Evolutionary conservation across 371 early-diverging fungal genomes (phyloP), one percentile per base, ranked within the genome.

Genomic region (Apophysomyces sp.): DNA sequence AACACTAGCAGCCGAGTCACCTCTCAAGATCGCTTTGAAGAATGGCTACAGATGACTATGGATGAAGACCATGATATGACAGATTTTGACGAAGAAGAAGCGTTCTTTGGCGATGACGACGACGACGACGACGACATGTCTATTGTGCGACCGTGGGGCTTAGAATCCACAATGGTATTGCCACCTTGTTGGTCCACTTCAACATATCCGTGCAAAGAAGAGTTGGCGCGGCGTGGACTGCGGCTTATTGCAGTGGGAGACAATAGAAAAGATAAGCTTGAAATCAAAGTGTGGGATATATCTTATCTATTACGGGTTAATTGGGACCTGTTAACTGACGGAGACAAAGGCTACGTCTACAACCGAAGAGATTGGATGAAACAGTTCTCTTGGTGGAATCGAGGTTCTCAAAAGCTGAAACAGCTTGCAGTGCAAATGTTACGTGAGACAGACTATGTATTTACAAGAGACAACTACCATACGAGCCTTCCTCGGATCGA

Each of bases 211-310:
- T 31, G 32, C 44, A n/a, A 41, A 12, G 63, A 56, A 32, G 66
- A 66, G 39, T 37, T 66, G 56, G 73, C 63, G n/a, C 41, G 60
- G 18, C 66, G 64, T 5, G 73, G 73, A 15, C 61, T 73, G 30
- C 66, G 73, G 21, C 58, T 73, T 1, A 73, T 73, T 60, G 73
- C 73, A 8, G 73, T 73, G 36, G 73, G 73, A 9, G 73, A 73
- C 49, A 69, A 73, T 34, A 62, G 60, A 21, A 51, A 51, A 4
- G 73, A 72, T 31, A 68, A 69, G 21, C 57, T 78, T 12, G 79
- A 76, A 30, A 73, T 78, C 62, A 75, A 76, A 54, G 72, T 78
- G 0, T 78, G 79, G 79, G 79, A 78, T 52, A 78, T 78, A 18
- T 66, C 73, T 1, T 72, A 73, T 53, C 27, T 78, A 4, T 53